phyloP scores from a whole-genome alignment of 805 yeast genomes.

The Phaffomyces thermotolerans region DNA sequence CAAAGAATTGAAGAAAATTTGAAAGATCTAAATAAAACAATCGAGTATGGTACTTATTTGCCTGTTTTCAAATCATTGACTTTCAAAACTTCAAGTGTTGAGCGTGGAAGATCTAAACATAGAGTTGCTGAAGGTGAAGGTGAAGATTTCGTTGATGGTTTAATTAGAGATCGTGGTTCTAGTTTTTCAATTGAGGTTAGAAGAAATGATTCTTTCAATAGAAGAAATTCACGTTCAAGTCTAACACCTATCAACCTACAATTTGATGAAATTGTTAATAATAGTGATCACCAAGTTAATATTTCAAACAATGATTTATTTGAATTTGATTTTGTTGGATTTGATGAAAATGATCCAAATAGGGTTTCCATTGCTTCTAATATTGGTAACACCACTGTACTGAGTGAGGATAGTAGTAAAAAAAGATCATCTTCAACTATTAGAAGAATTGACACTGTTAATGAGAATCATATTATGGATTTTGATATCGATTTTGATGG shows the following conservation, averaged over 20 bases:
- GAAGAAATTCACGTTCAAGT: conserved; percentile 21
- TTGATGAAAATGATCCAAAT: conserved; percentile 5
- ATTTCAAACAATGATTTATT: conserved; percentile 2
- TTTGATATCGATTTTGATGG: conserved; percentile 8
- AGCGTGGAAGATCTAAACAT: conserved; percentile 10
- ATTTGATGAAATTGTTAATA: neutral
- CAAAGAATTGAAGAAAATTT: neutral
- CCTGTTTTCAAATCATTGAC: conserved; percentile 1
- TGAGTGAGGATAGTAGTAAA: conserved; percentile 3
- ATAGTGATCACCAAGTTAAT: neutral
- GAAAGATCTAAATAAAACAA: neutral
- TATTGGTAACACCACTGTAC: neutral
- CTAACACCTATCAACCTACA: conserved; percentile 15
- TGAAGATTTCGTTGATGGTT: conserved; percentile 20
- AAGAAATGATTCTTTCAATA: conserved; percentile 18
- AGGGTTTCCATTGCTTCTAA: too few relatives aligned
- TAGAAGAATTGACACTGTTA: conserved; percentile 11
- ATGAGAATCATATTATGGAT: conserved; percentile 11
- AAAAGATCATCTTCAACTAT: conserved; percentile 15
- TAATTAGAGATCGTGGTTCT: conserved; percentile 20
- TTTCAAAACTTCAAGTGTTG: neutral
- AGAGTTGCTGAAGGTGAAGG: conserved; percentile 1
- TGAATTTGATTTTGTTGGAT: conserved; percentile 11
- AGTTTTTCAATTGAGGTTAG: conserved; percentile 19
- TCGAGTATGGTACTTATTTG: neutral